Conservation (phyloP, 495 filamentous ascomycete genomes). For the Neurospora tetrasperma region DNA sequence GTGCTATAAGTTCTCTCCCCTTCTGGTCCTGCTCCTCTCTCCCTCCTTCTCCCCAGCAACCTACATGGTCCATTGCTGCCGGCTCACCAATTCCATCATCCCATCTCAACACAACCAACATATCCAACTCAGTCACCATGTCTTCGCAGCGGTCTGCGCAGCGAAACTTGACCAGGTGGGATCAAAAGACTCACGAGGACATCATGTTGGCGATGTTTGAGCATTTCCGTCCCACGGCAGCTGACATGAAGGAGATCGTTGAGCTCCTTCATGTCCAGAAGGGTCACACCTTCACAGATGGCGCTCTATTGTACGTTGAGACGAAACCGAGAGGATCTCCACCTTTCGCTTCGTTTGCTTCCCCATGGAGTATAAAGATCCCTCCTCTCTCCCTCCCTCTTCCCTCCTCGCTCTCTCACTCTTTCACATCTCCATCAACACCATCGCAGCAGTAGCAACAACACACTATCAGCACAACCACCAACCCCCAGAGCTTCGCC, state of each 20-base stretch:
- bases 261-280: constrained; percentile 6
- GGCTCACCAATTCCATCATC: not conserved
- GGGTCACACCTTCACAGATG: constrained; percentile 18
- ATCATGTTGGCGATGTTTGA: constrained; percentile 16
- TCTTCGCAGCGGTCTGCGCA: not conserved
- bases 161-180: constrained; percentile 14
- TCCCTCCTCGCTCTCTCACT: not conserved
- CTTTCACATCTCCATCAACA: not conserved
- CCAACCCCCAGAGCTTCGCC: not conserved
- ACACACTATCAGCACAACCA: not conserved
- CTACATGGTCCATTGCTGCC: not conserved
- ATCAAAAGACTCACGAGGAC: constrained; percentile 12
- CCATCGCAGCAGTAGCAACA: not conserved
- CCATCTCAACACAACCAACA: not conserved
- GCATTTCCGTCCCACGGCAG: constrained; percentile 9
- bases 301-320: constrained; percentile 22
- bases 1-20: not conserved
- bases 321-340: not conserved
- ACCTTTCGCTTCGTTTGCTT: not conserved
- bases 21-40: not conserved
- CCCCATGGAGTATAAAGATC: not conserved
- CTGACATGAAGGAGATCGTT: constrained; percentile 12
- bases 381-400: not conserved
- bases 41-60: not conserved
- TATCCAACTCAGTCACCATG: constrained; percentile 6